Conservation (phyloP, 2,329 filamentous ascomycete species). For the Mycosphaerella sp. region DNA sequence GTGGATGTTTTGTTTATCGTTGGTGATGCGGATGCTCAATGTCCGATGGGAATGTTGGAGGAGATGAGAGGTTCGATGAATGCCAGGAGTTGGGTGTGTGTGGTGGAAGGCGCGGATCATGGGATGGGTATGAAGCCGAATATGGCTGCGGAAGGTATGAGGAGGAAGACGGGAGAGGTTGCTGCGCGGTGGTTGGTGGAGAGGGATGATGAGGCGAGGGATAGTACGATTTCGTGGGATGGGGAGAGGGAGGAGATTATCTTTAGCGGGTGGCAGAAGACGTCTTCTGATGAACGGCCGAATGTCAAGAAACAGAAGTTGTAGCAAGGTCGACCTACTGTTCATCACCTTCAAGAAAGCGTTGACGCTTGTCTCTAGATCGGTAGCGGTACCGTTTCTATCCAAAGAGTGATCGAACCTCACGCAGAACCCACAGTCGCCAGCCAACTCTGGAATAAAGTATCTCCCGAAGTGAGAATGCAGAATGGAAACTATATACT, state of each 20-base stretch:
- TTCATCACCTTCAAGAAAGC: no score
- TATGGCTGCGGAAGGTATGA: conserved; percentile 4
- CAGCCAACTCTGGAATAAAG: no score
- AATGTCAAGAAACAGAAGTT: background rate
- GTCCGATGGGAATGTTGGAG: conserved; percentile 29
- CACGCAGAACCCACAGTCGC: no score
- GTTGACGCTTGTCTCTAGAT: no score
- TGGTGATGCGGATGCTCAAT: conserved; percentile 36
- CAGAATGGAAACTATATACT: no score
- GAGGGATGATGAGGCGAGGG: conserved; percentile 5
- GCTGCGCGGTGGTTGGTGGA: conserved; percentile 15
- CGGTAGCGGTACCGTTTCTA: no score
- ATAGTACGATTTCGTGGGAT: conserved; percentile 9
- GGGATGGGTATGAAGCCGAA: conserved; percentile 14
- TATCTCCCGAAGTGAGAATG: no score
- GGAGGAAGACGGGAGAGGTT: conserved; percentile 14
- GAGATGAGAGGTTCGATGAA: conserved; percentile 35
- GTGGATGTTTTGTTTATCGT: conserved; percentile 38
- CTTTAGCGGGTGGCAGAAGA: conserved; percentile 1
- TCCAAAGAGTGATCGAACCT: no score
- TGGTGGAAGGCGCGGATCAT: conserved; percentile 30
- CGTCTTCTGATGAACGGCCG: background rate
- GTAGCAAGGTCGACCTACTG: no score
- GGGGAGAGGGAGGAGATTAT: conserved; percentile 2
- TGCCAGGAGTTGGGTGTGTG: conserved; percentile 34